These are phyloP conservation scores for Termitomyces sp. DNA, from an alignment of 1,284 basidiomycete species.

Conservation along the genomic window DNA sequence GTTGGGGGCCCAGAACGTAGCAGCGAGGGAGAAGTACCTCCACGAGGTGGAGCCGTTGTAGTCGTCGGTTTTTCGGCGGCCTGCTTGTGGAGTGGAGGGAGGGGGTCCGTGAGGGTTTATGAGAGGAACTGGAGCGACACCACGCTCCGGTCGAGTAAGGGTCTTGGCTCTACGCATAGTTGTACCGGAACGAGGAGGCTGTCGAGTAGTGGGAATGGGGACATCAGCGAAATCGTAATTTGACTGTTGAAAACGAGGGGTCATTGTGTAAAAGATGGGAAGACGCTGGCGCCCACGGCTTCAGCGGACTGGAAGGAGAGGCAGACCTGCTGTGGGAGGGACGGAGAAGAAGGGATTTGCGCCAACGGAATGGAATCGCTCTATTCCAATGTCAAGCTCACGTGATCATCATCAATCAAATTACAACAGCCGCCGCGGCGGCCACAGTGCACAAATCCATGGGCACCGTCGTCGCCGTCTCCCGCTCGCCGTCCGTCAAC, in stretches of 20 bases:
- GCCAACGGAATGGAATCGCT: slow-evolving; percentile 5
- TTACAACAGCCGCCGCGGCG: neutral
- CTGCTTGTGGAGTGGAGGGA: slow-evolving; percentile 40
- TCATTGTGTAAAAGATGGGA: slow-evolving; percentile 37
- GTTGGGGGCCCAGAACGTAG: slow-evolving; percentile 91
- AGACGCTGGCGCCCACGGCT: slow-evolving; percentile 20
- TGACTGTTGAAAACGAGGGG: slow-evolving; percentile 48
- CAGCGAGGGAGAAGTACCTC: slow-evolving; percentile 73
- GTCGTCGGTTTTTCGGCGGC: slow-evolving; percentile 28
- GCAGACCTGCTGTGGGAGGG: slow-evolving; percentile 19
- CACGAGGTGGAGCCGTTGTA: slow-evolving; percentile 65
- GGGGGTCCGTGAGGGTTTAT: slow-evolving; percentile 56
- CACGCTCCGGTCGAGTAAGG: slow-evolving; percentile 91
- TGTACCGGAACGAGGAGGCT: slow-evolving; percentile 47
- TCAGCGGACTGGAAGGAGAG: slow-evolving; percentile 20
- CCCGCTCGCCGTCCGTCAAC: neutral
- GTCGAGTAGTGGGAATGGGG: slow-evolving; percentile 62
- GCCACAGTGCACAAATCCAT: neutral
- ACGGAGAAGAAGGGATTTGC: slow-evolving; percentile 12
- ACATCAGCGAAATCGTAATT: slow-evolving; percentile 57
- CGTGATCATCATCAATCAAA: slow-evolving; percentile 9
- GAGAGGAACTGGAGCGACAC: slow-evolving; percentile 89
- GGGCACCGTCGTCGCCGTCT: neutral
- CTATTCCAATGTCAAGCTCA: slow-evolving; percentile 8
- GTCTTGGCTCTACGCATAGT: slow-evolving; percentile 87